A percentile compares a stretch with the other conserved stretches of the same genome.
phyloP scores from a whole-genome alignment of 768 basidiomycete species.

The Dentipellis fragilis region DNA sequence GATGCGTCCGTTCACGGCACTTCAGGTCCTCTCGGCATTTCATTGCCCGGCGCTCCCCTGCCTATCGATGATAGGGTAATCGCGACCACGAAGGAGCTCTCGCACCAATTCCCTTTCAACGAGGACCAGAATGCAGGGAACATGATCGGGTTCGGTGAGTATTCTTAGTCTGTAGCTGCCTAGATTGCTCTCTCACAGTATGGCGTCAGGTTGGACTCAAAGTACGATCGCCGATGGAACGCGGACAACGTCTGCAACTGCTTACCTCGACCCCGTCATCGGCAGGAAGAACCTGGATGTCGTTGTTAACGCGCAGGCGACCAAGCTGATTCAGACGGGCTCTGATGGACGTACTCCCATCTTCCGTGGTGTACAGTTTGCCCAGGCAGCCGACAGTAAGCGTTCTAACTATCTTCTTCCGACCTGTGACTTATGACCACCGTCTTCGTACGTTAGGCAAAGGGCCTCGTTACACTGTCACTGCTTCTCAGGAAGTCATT shows the following conservation, averaged over 20 bases:
- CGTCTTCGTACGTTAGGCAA: neutral
- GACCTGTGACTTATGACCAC: neutral
- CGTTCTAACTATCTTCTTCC: neutral
- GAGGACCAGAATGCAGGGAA: constrained; percentile 16
- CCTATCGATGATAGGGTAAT: constrained; percentile 2
- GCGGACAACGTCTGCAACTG: neutral
- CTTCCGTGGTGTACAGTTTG: constrained; percentile 5
- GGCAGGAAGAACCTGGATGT: constrained; percentile 1
- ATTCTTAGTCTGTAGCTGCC: neutral
- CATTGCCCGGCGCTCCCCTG: constrained; percentile 7
- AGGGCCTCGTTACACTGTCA: constrained; percentile 1
- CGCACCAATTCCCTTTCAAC: constrained; percentile 17
- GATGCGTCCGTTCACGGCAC: constrained; percentile 16
- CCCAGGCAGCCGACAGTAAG: neutral
- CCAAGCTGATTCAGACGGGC: constrained; percentile 8
- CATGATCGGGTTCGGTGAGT: constrained; percentile 16
- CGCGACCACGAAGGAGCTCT: constrained; percentile 9
- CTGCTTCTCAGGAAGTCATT: constrained; percentile 1
- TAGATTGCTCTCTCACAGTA: neutral
- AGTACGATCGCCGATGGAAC: neutral
- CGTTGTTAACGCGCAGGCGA: constrained; percentile 7
- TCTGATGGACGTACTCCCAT: neutral
- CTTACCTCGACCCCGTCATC: neutral
- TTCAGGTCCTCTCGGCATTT: constrained; percentile 14
- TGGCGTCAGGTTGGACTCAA: neutral